A percentile compares a stretch with the other conserved stretches of the same genome.
phyloP scores from a whole-genome alignment of 2,329 filamentous ascomycete genomes.

The Diatrype stigma region DNA sequence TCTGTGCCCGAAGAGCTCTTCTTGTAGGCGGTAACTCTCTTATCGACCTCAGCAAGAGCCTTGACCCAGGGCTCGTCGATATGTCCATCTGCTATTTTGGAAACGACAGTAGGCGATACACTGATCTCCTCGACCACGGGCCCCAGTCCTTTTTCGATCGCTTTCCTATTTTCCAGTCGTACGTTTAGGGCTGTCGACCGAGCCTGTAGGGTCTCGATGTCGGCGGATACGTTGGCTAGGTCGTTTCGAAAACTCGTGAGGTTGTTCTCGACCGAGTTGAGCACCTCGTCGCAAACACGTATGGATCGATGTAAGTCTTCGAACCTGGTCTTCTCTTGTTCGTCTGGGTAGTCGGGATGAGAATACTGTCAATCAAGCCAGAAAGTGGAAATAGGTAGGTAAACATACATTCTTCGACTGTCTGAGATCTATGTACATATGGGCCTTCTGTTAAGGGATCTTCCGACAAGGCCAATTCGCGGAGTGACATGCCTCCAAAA shows the following conservation, averaged over 20 bases:
- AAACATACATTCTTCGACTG: constrained; percentile 67
- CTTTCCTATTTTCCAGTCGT: constrained; percentile 81
- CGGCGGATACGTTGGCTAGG: constrained; percentile 83
- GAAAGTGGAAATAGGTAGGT: constrained; percentile 10
- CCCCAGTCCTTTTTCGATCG: constrained; percentile 81
- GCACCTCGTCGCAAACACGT: constrained; percentile 82
- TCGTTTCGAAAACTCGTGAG: constrained; percentile 91
- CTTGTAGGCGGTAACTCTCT: constrained; percentile 67
- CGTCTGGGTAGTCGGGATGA: constrained; percentile 47
- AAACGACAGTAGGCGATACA: constrained; percentile 77
- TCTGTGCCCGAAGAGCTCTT: constrained; percentile 57
- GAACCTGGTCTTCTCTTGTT: constrained; percentile 77
- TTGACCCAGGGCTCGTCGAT: constrained; percentile 89
- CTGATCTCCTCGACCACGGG: constrained; percentile 90
- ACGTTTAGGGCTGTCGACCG: constrained; percentile 80
- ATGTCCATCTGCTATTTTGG: constrained; percentile 79
- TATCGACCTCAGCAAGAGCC: constrained; percentile 74
- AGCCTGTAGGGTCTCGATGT: constrained; percentile 90
- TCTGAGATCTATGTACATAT: constrained; percentile 50
- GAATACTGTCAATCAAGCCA: constrained; percentile 9
- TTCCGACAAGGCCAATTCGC: constrained; percentile 57
- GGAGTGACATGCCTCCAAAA: constrained; percentile 73
- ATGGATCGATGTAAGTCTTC: constrained; percentile 90
- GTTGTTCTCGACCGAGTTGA: constrained; percentile 89
- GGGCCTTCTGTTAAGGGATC: constrained; percentile 17